Percentiles rank a stretch among this genome's conserved stretches.
These are phyloP conservation scores for Abelmoschus esculentus DNA, from an alignment of 345 rosid species.

Conservation along the genomic window DNA sequence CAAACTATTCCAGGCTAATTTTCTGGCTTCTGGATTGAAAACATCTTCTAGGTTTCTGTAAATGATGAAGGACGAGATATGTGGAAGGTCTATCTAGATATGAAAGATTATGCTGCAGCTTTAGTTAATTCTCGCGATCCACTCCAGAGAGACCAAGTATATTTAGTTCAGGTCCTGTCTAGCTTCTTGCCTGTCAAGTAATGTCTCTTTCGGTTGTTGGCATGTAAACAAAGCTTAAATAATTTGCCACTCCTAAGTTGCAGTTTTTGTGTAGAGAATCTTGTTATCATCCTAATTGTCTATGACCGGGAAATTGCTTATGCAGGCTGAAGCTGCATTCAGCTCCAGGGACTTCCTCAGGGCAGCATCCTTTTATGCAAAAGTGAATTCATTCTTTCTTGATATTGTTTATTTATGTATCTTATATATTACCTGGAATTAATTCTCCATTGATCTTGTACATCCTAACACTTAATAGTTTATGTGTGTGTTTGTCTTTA, in stretches of 20 bases:
- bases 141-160: conserved; percentile 93
- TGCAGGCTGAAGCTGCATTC: conserved; percentile 96
- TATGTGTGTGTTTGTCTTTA: not conserved
- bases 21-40: conserved; percentile 11
- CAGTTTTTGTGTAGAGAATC: conserved; percentile 9
- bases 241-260: not conserved
- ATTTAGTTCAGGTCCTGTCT: conserved; percentile 77
- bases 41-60: conserved; percentile 69
- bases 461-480: not conserved
- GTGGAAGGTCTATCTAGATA: conserved; percentile 98
- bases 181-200: not conserved
- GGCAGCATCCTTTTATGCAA: conserved; percentile 96
- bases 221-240: not conserved
- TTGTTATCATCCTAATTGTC: conserved; percentile 10
- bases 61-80: conserved; percentile 92
- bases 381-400: conserved; percentile 35
- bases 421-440: conserved; percentile 3
- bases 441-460: not conserved
- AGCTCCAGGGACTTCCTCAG: conserved; percentile 72
- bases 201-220: conserved; percentile 5
- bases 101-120: conserved; percentile 94
- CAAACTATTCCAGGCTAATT: conserved; percentile 2
- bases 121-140: conserved; percentile 85
- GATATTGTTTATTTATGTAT: conserved; percentile 1
- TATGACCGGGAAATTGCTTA: conserved; percentile 1